Conservation (phyloP, 2,329 filamentous ascomycete species). For the Podosphaera fusca region DNA sequence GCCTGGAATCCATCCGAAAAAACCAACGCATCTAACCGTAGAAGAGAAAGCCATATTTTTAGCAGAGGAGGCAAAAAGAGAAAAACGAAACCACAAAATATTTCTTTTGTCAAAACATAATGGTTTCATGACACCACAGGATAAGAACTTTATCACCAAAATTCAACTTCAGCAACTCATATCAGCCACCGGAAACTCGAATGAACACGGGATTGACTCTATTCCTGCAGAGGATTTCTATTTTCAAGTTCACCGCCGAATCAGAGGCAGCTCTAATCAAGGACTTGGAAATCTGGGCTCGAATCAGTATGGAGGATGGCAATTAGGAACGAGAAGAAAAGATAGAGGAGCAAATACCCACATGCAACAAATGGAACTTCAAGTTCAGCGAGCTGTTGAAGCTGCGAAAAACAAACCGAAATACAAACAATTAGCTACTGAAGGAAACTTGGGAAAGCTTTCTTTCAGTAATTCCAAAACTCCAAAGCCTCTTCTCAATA, state of each 20-base stretch:
- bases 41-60: constrained; percentile 67
- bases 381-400: constrained; percentile 90
- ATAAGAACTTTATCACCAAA: constrained; percentile 97
- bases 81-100: constrained; percentile 97
- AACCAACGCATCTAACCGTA: constrained; percentile 56
- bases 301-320: constrained; percentile 76
- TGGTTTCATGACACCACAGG: constrained; percentile 92
- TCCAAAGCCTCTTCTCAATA: constrained; percentile 79
- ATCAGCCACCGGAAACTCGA: constrained; percentile 68
- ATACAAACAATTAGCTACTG: constrained; percentile 89
- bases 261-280: constrained; percentile 69
- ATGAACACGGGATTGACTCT: constrained; percentile 57
- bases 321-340: constrained; percentile 51
- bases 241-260: constrained; percentile 91
- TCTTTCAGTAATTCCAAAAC: constrained; percentile 98
- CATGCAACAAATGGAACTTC: constrained; percentile 96
- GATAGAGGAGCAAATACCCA: constrained; percentile 81
- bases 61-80: constrained; percentile 77
- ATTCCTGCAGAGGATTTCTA: constrained; percentile 87
- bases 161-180: constrained; percentile 95
- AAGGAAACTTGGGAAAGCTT: constrained; percentile 90
- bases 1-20: constrained; percentile 43
- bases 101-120: constrained; percentile 83
- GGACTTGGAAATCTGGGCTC: constrained; percentile 82
- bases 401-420: constrained; percentile 95